A percentile compares a stretch with the other conserved stretches of the same genome.
phyloP scores from a whole-genome alignment of 108 stramenopile genomes.

The Discostella stelligeroides region DNA sequence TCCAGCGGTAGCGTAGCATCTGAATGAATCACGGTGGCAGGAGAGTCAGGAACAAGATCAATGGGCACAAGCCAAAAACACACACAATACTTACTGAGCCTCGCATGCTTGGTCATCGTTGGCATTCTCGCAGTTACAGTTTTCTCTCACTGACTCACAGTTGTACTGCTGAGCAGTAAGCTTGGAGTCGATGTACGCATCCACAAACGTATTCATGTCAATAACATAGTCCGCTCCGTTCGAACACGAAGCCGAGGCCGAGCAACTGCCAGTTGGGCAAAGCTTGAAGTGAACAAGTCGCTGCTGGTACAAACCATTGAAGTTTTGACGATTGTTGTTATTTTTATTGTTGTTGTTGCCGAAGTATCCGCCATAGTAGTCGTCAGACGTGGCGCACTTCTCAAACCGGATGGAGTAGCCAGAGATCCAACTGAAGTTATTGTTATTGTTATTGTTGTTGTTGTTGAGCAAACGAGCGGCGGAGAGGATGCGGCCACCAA shows the following conservation, averaged over 20 bases:
- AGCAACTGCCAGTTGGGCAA: constrained; percentile 10
- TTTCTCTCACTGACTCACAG: constrained; percentile 30
- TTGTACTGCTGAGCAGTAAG: constrained; percentile 18
- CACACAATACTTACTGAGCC: constrained; percentile 43
- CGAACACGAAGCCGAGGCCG: background rate
- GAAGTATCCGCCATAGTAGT: constrained; percentile 19
- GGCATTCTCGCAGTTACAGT: constrained; percentile 66
- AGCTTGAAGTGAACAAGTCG: constrained; percentile 31
- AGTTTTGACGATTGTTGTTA: constrained; percentile 8
- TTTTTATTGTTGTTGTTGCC: constrained; percentile 7
- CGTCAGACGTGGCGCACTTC: constrained; percentile 20
- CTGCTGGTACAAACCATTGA: constrained; percentile 22
- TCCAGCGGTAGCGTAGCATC: constrained; percentile 47
- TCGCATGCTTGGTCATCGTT: constrained; percentile 56
- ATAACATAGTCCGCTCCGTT: constrained; percentile 19
- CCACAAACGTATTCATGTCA: constrained; percentile 20
- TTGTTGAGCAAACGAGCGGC: constrained; percentile 4
- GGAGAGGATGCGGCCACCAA: constrained; percentile 18
- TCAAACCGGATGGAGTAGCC: constrained; percentile 13
- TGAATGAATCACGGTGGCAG: constrained; percentile 16
- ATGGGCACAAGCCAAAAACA: constrained; percentile 8
- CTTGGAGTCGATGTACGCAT: constrained; percentile 30
- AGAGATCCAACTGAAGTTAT: constrained; percentile 3
- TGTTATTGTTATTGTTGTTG: constrained; percentile 13
- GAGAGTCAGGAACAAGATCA: constrained; percentile 9